Percentiles rank a stretch among this genome's conserved stretches.
phyloP scores from a whole-genome alignment of 2,329 filamentous ascomycete species.

The Cercospora zeina region DNA sequence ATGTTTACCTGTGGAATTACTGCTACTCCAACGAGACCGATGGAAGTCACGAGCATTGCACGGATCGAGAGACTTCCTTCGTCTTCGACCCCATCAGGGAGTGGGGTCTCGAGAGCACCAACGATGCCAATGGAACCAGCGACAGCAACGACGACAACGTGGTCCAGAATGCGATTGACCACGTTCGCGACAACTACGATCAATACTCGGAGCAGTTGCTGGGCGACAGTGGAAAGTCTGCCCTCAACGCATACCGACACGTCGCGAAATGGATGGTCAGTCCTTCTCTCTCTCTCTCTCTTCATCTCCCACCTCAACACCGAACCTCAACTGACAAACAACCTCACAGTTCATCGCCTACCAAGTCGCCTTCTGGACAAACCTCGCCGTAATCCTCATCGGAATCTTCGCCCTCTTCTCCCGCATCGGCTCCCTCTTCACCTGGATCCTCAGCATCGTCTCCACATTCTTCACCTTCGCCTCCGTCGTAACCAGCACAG shows the following conservation, averaged over 20 bases:
- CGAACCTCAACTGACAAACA: not conserved
- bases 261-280: conserved; percentile 66
- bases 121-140: conserved; percentile 38
- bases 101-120: conserved; percentile 59
- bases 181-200: conserved; percentile 54
- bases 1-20: conserved; percentile 83
- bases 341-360: conserved; percentile 48
- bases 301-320: conserved; percentile 43
- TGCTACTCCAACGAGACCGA: conserved; percentile 60
- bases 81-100: conserved; percentile 70
- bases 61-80: conserved; percentile 71
- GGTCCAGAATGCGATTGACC: conserved; percentile 43
- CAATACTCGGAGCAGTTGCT: conserved; percentile 49
- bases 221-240: conserved; percentile 64
- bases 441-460: conserved; percentile 69
- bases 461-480: conserved; percentile 60
- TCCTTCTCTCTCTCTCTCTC: not conserved
- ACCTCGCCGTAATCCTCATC: conserved; percentile 70
- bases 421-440: conserved; percentile 76
- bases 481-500: conserved; percentile 72
- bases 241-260: conserved; percentile 70
- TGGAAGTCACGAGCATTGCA: conserved; percentile 62
- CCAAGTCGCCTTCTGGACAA: conserved; percentile 68
- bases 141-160: conserved; percentile 27
- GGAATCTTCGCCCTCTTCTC: conserved; percentile 83